Evolutionary conservation across 2,329 filamentous ascomycete species (phyloP).

Genomic region (Claviceps spartinae): DNA sequence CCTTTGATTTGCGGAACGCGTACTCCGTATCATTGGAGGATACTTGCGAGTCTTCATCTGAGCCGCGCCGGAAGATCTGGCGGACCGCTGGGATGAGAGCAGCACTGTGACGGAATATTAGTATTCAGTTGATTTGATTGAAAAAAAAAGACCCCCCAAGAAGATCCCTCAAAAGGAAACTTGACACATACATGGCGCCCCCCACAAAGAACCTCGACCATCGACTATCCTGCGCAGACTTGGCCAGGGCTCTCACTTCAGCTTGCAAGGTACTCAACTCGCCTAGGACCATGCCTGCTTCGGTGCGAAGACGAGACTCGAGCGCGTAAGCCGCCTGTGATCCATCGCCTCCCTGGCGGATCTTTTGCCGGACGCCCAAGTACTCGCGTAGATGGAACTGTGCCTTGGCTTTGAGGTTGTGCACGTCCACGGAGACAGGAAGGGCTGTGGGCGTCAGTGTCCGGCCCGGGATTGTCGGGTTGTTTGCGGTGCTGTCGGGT

Average conservation of each 20-base stretch:
- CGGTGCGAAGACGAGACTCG: constrained; percentile 28
- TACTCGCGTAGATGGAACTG: constrained; percentile 24
- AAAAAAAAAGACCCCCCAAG: background rate
- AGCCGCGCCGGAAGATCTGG: constrained; percentile 33
- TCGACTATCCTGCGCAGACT: constrained; percentile 31
- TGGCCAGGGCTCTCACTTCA: constrained; percentile 29
- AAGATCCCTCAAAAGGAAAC: background rate
- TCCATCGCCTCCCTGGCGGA: constrained; percentile 13
- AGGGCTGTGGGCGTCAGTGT: constrained; percentile 11
- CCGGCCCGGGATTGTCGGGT: constrained; percentile 10
- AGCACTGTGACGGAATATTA: constrained; percentile 21
- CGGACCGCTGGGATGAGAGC: constrained; percentile 39
- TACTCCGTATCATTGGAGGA: constrained; percentile 42
- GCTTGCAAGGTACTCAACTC: constrained; percentile 31
- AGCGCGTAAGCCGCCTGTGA: constrained; percentile 21
- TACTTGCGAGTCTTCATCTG: constrained; percentile 21
- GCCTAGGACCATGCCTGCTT: constrained; percentile 27
- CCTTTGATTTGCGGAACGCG: constrained; percentile 37
- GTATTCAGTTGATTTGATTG: too few species aligned
- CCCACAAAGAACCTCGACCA: constrained; percentile 41
- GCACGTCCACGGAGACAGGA: constrained; percentile 14
- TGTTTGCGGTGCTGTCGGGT: constrained; percentile 9
- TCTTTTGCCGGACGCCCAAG: constrained; percentile 18
- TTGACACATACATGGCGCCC: constrained; percentile 33
- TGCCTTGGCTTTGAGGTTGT: constrained; percentile 18